phyloP scores from a whole-genome alignment of 768 basidiomycete species.

The Tylopilus vinaceipallidus region DNA sequence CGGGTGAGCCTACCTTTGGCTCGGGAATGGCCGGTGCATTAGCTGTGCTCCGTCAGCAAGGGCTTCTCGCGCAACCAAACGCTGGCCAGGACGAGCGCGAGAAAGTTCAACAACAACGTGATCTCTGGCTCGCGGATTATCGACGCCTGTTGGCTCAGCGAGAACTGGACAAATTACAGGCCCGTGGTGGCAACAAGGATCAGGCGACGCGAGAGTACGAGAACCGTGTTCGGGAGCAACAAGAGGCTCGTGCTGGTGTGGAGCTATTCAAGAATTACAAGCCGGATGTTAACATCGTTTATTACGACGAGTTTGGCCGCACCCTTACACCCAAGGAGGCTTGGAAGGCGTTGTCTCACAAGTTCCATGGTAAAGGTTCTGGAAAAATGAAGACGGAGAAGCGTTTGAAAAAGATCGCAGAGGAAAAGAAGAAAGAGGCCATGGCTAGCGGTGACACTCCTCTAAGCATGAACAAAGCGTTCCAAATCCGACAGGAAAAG shows the following conservation, averaged over 20 bases:
- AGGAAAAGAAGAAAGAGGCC: conserved; percentile 90
- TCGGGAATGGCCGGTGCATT: conserved; percentile 88
- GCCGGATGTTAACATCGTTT: conserved; percentile 94
- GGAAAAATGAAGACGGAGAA: conserved; percentile 98
- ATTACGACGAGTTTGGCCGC: conserved; percentile 95
- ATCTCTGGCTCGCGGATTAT: conserved; percentile 88
- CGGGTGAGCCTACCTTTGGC: conserved; percentile 74
- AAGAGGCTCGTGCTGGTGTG: conserved; percentile 78
- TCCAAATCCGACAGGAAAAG: conserved; percentile 91
- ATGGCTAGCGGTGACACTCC: conserved; percentile 97
- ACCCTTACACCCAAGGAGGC: conserved; percentile 90
- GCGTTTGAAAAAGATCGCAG: conserved; percentile 93
- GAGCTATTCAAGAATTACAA: conserved; percentile 93
- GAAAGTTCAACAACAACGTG: conserved; percentile 75
- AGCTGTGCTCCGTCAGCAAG: conserved; percentile 86
- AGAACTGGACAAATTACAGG: conserved; percentile 74
- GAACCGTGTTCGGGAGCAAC: conserved; percentile 87
- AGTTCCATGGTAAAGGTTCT: conserved; percentile 97
- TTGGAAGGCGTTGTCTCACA: conserved; percentile 96
- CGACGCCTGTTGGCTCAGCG: conserved; percentile 71
- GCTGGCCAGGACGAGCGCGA: conserved; percentile 76
- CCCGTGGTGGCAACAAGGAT: conserved; percentile 82
- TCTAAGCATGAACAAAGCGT: conserved; percentile 90
- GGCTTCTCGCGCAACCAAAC: conserved; percentile 67
- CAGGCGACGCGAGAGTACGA: conserved; percentile 95